Conservation (phyloP, 371 early-diverging fungal species). For the Smittium mucronatum region DNA sequence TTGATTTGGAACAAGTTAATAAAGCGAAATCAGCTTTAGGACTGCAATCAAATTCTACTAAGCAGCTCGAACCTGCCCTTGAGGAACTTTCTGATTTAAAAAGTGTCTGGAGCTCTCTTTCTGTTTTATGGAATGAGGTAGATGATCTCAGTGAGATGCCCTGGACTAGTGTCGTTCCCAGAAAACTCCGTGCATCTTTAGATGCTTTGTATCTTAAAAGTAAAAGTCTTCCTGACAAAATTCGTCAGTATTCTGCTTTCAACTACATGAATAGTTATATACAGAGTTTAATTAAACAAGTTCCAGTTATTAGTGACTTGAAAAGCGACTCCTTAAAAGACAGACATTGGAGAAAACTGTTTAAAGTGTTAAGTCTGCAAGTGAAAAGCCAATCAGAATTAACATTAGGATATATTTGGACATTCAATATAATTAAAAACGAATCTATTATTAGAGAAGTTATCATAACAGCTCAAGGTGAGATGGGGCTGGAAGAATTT, state of each 20-base stretch:
- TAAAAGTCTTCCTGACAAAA: conserved; percentile 85
- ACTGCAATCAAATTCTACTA: conserved; percentile 39
- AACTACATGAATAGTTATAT: conserved; percentile 83
- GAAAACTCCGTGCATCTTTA: conserved; percentile 75
- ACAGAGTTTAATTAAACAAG: conserved; percentile 62
- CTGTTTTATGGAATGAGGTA: conserved; percentile 70
- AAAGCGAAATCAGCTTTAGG: conserved; percentile 91
- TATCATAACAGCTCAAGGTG: conserved; percentile 88
- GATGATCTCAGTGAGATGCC: conserved; percentile 72
- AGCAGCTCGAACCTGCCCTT: conserved; percentile 68
- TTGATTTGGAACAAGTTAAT: conserved; percentile 77
- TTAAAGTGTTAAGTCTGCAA: conserved; percentile 66
- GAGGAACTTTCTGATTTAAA: conserved; percentile 91
- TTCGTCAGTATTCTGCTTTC: conserved; percentile 95
- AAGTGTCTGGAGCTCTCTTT: conserved; percentile 82
- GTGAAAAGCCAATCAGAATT: conserved; percentile 60
- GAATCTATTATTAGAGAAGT: conserved; percentile 74
- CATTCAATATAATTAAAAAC: conserved; percentile 76
- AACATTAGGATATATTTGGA: conserved; percentile 93
- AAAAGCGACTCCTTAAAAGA: conserved; percentile 93
- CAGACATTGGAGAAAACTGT: conserved; percentile 91
- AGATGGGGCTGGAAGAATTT: conserved; percentile 97
- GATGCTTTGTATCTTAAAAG: conserved; percentile 68
- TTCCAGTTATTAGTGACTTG: conserved; percentile 71
- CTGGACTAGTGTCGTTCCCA: conserved; percentile 81